A percentile compares a stretch with the other conserved stretches of the same genome.
These are phyloP conservation scores for Babesia bigemina DNA, from an alignment of 169 alveolate species.

Conservation along the genomic window DNA sequence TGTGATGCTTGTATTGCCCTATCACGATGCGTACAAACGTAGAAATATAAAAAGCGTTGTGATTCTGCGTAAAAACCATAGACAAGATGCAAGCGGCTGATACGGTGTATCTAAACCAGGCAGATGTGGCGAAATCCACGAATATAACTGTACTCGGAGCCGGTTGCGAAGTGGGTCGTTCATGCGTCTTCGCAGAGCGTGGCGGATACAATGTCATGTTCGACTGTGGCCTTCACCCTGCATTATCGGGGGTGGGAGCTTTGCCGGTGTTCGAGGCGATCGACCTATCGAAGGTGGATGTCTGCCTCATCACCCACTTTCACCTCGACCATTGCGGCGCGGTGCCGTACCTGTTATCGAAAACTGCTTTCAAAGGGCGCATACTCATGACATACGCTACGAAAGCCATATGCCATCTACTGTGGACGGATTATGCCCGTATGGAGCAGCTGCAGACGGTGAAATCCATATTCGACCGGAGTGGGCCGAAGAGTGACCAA, in stretches of 20 bases:
- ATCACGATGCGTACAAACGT: background rate
- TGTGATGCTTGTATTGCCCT: too few species aligned
- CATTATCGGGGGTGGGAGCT: conserved; percentile 94
- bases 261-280: conserved; percentile 96
- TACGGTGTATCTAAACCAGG: background rate
- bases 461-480: conserved; percentile 54
- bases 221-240: conserved; percentile 99
- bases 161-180: conserved; percentile 95
- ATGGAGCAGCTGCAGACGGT: conserved; percentile 67
- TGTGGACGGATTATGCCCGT: conserved; percentile 89
- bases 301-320: conserved; percentile 95
- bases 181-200: conserved; percentile 92
- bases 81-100: conserved; percentile 15
- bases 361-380: conserved; percentile 92
- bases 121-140: conserved; percentile 19
- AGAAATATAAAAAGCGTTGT: background rate
- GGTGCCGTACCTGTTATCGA: conserved; percentile 92
- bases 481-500: conserved; percentile 14
- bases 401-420: conserved; percentile 91
- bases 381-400: conserved; percentile 95
- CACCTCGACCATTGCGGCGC: conserved; percentile 99
- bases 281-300: conserved; percentile 91
- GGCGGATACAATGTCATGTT: conserved; percentile 93
- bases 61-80: too few species aligned
- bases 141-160: conserved; percentile 86